These are phyloP conservation scores for Heracleum sosnowskyi DNA, from an alignment of 129 eudicot species.

Conservation along the genomic window DNA sequence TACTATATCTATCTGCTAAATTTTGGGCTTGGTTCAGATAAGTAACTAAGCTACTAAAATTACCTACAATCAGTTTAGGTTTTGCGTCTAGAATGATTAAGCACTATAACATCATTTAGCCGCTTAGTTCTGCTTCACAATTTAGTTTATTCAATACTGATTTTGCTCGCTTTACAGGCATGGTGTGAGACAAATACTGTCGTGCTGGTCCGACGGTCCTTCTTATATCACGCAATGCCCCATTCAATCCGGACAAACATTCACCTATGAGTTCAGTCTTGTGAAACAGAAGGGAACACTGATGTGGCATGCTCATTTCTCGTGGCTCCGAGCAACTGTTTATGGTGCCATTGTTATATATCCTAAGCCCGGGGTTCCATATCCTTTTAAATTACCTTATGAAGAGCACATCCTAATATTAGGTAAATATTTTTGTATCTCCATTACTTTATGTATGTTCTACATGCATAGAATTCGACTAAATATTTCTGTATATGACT, in stretches of 20 bases:
- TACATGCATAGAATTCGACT: not conserved
- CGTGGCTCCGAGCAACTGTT: slow-evolving; percentile 83
- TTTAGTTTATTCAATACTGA: not conserved
- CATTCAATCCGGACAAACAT: slow-evolving; percentile 63
- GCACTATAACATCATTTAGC: not conserved
- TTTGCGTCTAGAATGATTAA: not conserved
- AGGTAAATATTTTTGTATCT: slow-evolving; percentile 22
- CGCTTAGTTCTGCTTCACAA: not conserved
- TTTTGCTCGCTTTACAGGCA: slow-evolving; percentile 40
- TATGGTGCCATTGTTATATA: slow-evolving; percentile 70
- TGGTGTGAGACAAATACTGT: slow-evolving; percentile 63
- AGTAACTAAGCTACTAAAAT: not conserved
- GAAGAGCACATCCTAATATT: slow-evolving; percentile 57
- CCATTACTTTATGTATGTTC: not conserved
- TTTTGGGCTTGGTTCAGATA: not conserved
- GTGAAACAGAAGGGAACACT: slow-evolving; percentile 68
- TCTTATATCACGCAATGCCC: slow-evolving; percentile 89
- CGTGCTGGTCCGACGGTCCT: slow-evolving; percentile 84
- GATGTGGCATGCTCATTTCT: slow-evolving; percentile 74
- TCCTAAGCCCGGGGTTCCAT: slow-evolving; percentile 57
- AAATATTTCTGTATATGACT: not conserved
- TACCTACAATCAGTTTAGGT: not conserved
- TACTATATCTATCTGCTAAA: not conserved
- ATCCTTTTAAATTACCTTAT: slow-evolving; percentile 59
- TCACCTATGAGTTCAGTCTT: slow-evolving; percentile 54